phyloP scores from a whole-genome alignment of 306 rosid species.

The Rubus idaeus region DNA sequence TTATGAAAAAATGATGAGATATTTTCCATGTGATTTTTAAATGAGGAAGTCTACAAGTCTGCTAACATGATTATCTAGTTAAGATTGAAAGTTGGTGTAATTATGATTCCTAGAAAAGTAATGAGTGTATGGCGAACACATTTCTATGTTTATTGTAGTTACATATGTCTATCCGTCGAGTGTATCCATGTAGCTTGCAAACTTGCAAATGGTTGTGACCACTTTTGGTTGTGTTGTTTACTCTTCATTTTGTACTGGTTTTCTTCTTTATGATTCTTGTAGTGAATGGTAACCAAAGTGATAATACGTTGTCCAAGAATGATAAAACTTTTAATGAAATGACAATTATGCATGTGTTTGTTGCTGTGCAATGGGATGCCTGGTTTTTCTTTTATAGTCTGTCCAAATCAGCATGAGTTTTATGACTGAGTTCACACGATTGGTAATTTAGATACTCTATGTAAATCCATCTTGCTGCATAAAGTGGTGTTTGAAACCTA shows the following conservation, averaged over 20 bases:
- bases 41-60: not conserved
- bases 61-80: not conserved
- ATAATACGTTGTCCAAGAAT: not conserved
- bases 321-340: too few relatives aligned
- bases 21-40: not conserved
- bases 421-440: too few relatives aligned
- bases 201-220: too few relatives aligned
- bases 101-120: not conserved
- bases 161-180: not conserved
- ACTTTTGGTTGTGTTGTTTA: not conserved
- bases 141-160: not conserved
- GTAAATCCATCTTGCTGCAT: too few relatives aligned
- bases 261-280: not conserved
- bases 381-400: not conserved
- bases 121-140: not conserved
- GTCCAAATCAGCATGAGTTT: not conserved
- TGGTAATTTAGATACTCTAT: too few relatives aligned
- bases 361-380: not conserved
- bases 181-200: not conserved
- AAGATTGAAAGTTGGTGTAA: not conserved
- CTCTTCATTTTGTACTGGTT: not conserved
- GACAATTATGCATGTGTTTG: not conserved
- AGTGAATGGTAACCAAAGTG: not conserved
- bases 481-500: too few relatives aligned
- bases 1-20: not conserved